Conservation (phyloP, 805 yeast genomes). For the Saccharomycopsis fibuligera region DNA sequence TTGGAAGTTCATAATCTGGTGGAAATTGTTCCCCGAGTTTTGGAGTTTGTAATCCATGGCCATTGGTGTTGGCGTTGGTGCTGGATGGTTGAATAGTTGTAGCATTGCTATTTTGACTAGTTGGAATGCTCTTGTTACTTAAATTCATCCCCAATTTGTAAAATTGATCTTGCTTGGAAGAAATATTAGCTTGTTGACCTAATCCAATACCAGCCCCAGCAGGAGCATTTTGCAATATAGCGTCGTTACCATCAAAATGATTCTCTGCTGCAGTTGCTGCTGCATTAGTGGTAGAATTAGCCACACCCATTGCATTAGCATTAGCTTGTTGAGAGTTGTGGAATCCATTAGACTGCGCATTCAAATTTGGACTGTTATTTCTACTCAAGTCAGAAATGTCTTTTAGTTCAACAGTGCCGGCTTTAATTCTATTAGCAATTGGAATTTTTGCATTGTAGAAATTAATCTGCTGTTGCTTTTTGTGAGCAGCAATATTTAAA, state of each 20-base stretch:
- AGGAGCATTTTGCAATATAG: too few species aligned
- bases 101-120: too few species aligned
- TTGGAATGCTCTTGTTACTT: neutral
- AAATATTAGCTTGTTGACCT: neutral
- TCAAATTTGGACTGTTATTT: neutral
- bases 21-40: too few species aligned
- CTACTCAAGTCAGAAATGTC: constrained; percentile 17
- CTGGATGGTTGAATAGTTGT: too few species aligned
- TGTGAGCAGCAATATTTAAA: neutral
- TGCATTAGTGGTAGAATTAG: neutral
- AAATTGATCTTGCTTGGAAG: neutral
- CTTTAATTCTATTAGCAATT: constrained; percentile 17
- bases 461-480: neutral
- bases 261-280: neutral
- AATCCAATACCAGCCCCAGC: too few species aligned
- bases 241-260: too few species aligned
- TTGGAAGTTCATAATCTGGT: constrained; percentile 14
- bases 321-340: neutral
- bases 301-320: neutral
- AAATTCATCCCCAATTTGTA: too few species aligned
- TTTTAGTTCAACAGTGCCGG: constrained; percentile 18
- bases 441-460: constrained; percentile 3
- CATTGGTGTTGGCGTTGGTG: neutral
- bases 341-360: too few species aligned
- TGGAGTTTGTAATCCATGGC: neutral